Evolutionary conservation across 768 basidiomycete species (phyloP), one percentile per base, ranked within the genome.

Genomic region (Rhodocollybia butyracea): DNA sequence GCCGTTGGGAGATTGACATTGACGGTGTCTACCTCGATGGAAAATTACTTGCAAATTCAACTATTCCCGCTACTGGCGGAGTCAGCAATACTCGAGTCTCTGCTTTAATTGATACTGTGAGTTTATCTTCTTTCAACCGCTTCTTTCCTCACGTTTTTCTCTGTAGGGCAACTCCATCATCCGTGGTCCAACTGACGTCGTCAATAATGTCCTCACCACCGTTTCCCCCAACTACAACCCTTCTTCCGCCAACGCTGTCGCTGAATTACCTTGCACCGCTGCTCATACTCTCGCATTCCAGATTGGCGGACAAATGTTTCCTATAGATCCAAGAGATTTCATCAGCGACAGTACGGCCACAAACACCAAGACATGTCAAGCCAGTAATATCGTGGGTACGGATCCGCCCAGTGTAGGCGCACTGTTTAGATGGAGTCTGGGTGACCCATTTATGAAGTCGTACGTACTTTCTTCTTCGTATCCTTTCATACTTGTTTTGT

Each of bases 401-500:
- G 88, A 89, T 60, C 71, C 85, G 3, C 87, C 86, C 2, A 62
- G 67, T 34, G 62, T 67, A 12, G 79, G 80, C 3, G 70, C 78
- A 11, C 60, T 85, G 29, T 88, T 82, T 62, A 79, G 84, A 46
- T 89, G 87, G 87, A 88, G 81, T 69, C 73, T 89, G 22, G 88
- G 88, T 2, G 81, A 80, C 60, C 86, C 88, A 0, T 89, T 88
- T 60, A 66, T 89, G 54, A 85, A 85, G 64, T 83, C 85, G 88
- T 88, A 60, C 50, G 86, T 76, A 6, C 12, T 17, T 2, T n/a
- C n/a, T n/a, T n/a, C n/a, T n/a, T n/a, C n/a, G n/a, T n/a, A n/a
- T n/a, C 26, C 19, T 27, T 45, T 21, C 57, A 11, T 60, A 36
- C 38, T 21, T 21, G 17, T 51, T 22, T n/a, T 6, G 30, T 15